Conservation (phyloP, 768 basidiomycete genomes). For the Suillus alpinus region DNA sequence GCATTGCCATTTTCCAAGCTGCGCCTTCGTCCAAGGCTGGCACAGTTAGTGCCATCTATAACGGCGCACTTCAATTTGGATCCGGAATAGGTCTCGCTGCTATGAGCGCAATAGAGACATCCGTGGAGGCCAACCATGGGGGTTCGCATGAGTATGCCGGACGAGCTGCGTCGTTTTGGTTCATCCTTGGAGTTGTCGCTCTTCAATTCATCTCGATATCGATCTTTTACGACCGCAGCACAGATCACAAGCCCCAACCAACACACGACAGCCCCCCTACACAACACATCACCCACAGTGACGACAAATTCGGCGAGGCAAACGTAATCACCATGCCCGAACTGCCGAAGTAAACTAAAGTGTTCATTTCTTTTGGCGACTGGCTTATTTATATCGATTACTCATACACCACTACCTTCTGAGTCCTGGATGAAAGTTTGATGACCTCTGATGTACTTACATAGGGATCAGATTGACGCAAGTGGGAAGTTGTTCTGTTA, state of each 20-base stretch:
- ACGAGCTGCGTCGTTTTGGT: conserved; percentile 44
- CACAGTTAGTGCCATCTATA: conserved; percentile 56
- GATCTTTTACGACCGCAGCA: conserved; percentile 31
- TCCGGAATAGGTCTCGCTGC: conserved; percentile 50
- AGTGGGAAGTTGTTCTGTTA: no score
- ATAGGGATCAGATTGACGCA: no score
- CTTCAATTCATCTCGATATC: conserved; percentile 31
- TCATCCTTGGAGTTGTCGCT: conserved; percentile 36
- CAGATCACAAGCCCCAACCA: conserved; percentile 9
- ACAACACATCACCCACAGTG: no score
- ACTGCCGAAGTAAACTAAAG: no score
- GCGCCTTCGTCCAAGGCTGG: conserved; percentile 47
- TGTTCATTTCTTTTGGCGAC: no score
- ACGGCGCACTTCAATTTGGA: conserved; percentile 50
- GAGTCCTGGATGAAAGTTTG: no score
- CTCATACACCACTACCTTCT: no score
- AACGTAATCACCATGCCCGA: no score
- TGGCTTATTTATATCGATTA: no score
- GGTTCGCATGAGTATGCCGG: conserved; percentile 35
- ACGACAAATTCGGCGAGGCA: no score
- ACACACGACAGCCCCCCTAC: neutral
- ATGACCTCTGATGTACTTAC: no score
- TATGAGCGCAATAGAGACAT: conserved; percentile 47
- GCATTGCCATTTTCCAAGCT: conserved; percentile 50
- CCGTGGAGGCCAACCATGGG: conserved; percentile 35